Evolutionary conservation across 164 flowering plant genomes (phyloP).

Genomic region (Vitis labrusca): DNA sequence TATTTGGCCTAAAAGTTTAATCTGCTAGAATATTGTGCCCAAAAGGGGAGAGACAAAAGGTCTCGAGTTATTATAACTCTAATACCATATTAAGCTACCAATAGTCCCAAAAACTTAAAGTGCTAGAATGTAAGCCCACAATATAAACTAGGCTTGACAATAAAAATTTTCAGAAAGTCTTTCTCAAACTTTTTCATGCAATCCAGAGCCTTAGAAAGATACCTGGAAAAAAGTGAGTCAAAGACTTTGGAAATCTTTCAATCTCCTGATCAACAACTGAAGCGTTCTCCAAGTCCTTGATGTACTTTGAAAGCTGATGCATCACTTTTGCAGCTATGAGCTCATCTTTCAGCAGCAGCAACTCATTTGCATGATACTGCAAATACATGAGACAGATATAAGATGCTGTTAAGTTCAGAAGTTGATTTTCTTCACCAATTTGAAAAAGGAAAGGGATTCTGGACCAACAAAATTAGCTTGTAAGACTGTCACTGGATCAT

Average conservation of each 20-base stretch:
- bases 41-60: too few species aligned
- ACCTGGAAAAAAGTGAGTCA: constrained; percentile 70
- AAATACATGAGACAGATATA: not conserved
- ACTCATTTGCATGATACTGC: constrained; percentile 62
- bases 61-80: too few species aligned
- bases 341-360: constrained; percentile 54
- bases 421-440: too few species aligned
- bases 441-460: not conserved
- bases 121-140: too few species aligned
- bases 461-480: constrained; percentile 63
- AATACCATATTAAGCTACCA: too few species aligned
- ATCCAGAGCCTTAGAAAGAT: not conserved
- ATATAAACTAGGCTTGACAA: too few species aligned
- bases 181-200: not conserved
- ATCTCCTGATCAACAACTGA: constrained; percentile 38
- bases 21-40: too few species aligned
- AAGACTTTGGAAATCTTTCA: constrained; percentile 41
- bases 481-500: constrained; percentile 40
- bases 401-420: not conserved
- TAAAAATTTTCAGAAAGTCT: not conserved
- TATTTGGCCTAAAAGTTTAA: too few species aligned
- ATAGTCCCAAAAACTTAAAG: too few species aligned
- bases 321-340: constrained; percentile 38
- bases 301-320: constrained; percentile 46
- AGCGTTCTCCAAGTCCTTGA: constrained; percentile 43